Evolutionary conservation across 2,329 filamentous ascomycete species (phyloP).

Genomic region (Polychaeton citri): DNA sequence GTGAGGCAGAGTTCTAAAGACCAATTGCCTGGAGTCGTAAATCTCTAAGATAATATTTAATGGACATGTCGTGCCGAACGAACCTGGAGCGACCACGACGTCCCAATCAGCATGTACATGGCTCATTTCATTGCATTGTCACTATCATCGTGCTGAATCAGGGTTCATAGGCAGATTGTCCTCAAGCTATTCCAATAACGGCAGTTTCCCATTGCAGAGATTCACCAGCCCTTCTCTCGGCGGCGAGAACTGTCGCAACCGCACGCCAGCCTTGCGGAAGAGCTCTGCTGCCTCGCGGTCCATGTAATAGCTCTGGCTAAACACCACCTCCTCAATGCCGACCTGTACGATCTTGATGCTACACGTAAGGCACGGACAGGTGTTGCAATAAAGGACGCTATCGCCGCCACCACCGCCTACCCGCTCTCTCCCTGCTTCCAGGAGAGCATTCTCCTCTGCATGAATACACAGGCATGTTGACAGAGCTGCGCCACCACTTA

Average conservation of each 20-base stretch:
- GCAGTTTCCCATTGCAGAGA: conserved; percentile 3
- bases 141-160: too few relatives aligned
- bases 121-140: conserved; percentile 1
- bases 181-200: neutral
- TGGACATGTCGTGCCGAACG: too few relatives aligned
- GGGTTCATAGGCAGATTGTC: too few relatives aligned
- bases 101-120: conserved; percentile 1
- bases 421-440: conserved; percentile 85
- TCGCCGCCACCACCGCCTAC: conserved; percentile 51
- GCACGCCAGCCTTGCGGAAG: conserved; percentile 70
- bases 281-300: conserved; percentile 66
- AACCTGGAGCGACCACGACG: too few relatives aligned
- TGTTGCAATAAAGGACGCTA: conserved; percentile 57
- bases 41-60: conserved; percentile 1
- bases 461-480: conserved; percentile 92
- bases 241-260: conserved; percentile 74
- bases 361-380: conserved; percentile 88
- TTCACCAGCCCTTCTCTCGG: conserved; percentile 22
- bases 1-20: conserved; percentile 30
- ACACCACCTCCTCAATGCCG: conserved; percentile 90
- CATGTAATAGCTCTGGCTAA: conserved; percentile 89
- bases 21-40: conserved; percentile 4
- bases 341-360: conserved; percentile 98
- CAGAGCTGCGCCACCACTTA: conserved; percentile 56
- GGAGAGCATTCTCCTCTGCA: conserved; percentile 89